Evolutionary conservation across 1,139 yeast species (phyloP).

Genomic region (Debaryomyces nepalensis): DNA sequence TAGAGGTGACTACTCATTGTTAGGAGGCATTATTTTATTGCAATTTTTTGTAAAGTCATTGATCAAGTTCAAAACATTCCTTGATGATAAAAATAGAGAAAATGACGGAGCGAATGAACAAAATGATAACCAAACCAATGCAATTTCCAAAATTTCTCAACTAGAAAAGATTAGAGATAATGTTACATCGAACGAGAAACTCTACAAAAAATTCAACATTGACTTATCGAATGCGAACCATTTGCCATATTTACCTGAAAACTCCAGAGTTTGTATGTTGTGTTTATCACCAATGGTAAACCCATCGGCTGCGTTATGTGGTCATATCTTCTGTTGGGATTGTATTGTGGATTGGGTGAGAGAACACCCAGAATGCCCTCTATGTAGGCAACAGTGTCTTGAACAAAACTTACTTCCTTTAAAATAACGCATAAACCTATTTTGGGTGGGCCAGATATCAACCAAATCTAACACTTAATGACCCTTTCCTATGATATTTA

Average conservation of each 20-base stretch:
- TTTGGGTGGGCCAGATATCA: no score
- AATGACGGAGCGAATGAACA: conserved; percentile 21
- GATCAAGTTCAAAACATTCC: conserved; percentile 36
- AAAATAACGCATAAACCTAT: conserved; percentile 41
- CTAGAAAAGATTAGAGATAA: conserved; percentile 24
- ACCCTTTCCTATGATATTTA: no score
- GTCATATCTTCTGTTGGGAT: conserved; percentile 92
- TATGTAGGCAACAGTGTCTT: conserved; percentile 76
- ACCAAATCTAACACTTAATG: no score
- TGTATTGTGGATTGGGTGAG: conserved; percentile 90
- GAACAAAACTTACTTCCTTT: conserved; percentile 79
- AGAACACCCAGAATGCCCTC: conserved; percentile 88
- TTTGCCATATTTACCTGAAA: conserved; percentile 72
- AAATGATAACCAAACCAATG: conserved; percentile 16
- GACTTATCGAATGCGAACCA: conserved; percentile 60
- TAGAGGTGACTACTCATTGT: conserved; percentile 71
- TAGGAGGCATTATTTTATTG: conserved; percentile 70
- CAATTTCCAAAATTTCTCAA: conserved; percentile 23
- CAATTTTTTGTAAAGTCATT: conserved; percentile 59
- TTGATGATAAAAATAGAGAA: conserved; percentile 20
- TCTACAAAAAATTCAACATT: conserved; percentile 26
- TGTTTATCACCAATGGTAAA: conserved; percentile 80
- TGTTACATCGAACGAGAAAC: conserved; percentile 17
- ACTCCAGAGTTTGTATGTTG: conserved; percentile 77
- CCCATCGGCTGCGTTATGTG: conserved; percentile 89